phyloP scores from a whole-genome alignment of 148 eudicot species.

The Rhododendron ferrugineum region DNA sequence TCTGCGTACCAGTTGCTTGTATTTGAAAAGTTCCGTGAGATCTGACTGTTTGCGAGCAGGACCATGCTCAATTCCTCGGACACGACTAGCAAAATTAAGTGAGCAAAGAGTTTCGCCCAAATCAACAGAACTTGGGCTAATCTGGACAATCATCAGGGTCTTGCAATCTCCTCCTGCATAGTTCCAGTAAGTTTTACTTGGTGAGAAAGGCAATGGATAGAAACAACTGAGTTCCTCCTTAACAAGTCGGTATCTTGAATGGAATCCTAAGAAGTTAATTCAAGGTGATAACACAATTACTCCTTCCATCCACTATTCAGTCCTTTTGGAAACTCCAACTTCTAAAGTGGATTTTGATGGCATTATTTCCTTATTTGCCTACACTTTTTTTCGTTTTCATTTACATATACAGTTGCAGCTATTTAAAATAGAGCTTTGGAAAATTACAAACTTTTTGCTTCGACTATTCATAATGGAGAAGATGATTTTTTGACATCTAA shows the following conservation, averaged over 20 bases:
- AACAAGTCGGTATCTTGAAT: background rate
- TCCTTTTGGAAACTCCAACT: background rate
- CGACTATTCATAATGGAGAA: background rate
- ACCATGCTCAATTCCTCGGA: slow-evolving; percentile 85
- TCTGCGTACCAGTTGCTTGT: slow-evolving; percentile 75
- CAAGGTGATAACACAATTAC: background rate
- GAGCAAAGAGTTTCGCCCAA: slow-evolving; percentile 92
- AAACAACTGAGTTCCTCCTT: background rate
- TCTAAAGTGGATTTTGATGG: background rate
- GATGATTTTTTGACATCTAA: background rate
- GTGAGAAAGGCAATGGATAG: background rate
- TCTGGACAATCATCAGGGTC: slow-evolving; percentile 92
- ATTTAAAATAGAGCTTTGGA: background rate
- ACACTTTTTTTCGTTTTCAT: background rate
- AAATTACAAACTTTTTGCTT: background rate
- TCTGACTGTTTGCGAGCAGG: slow-evolving; percentile 90
- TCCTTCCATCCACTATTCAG: background rate
- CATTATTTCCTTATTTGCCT: background rate
- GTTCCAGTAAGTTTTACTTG: background rate
- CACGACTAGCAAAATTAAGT: slow-evolving; percentile 92
- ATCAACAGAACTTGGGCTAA: slow-evolving; percentile 66
- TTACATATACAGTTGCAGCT: background rate
- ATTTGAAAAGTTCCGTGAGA: slow-evolving; percentile 65
- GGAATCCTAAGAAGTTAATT: background rate
- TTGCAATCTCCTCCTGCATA: slow-evolving; percentile 93